phyloP scores from a whole-genome alignment of 2,329 filamentous ascomycete species.

The Exophiala sideris region DNA sequence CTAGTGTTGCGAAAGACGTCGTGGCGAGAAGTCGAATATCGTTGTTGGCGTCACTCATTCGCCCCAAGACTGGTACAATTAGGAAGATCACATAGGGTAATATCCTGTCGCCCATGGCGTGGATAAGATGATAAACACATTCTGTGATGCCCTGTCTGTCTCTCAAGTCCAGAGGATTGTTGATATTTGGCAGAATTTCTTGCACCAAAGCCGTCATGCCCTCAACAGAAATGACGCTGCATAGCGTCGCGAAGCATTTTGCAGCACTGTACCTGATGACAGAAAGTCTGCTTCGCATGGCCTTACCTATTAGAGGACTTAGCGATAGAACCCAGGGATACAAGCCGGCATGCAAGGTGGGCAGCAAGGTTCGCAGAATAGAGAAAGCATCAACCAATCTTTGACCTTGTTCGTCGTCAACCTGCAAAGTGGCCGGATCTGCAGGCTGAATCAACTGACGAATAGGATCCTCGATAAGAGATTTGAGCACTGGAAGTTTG shows the following conservation, averaged over 20 bases:
- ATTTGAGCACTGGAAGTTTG: slow-evolving; percentile 77
- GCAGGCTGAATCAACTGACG: slow-evolving; percentile 57
- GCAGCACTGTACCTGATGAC: slow-evolving; percentile 95
- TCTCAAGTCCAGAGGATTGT: slow-evolving; percentile 81
- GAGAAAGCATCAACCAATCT: slow-evolving; percentile 93
- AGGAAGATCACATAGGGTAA: slow-evolving; percentile 98
- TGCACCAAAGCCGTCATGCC: slow-evolving; percentile 96
- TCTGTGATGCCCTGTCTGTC: slow-evolving; percentile 92
- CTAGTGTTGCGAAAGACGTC: slow-evolving; percentile 92
- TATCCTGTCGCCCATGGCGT: slow-evolving; percentile 95
- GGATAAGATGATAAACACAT: slow-evolving; percentile 92
- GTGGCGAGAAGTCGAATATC: slow-evolving; percentile 92
- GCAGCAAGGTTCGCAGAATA: slow-evolving; percentile 84
- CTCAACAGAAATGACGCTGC: slow-evolving; percentile 90
- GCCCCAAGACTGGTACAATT: slow-evolving; percentile 90
- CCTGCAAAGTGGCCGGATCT: slow-evolving; percentile 45
- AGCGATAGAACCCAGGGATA: slow-evolving; percentile 78
- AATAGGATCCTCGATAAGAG: slow-evolving; percentile 79
- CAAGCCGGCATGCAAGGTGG: slow-evolving; percentile 74
- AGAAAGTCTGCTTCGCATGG: slow-evolving; percentile 80
- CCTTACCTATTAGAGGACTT: slow-evolving; percentile 81
- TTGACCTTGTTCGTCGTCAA: slow-evolving; percentile 75
- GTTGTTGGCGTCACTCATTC: slow-evolving; percentile 98
- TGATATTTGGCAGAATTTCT: slow-evolving; percentile 86
- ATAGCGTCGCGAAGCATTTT: slow-evolving; percentile 95